phyloP scores from a whole-genome alignment of 2,329 filamentous ascomycete species.

The Xylogone sp. region DNA sequence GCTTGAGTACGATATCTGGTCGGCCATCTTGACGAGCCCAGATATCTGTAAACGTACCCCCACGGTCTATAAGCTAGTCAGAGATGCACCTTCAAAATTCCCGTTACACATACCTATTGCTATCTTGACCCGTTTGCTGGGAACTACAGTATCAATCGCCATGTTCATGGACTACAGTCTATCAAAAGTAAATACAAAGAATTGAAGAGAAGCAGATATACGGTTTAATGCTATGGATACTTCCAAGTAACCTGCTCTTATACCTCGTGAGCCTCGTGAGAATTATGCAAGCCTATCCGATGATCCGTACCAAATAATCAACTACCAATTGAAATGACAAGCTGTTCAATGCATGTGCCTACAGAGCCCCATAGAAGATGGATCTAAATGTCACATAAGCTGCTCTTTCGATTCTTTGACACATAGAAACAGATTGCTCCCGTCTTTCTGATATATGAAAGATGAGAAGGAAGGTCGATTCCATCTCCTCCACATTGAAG shows the following conservation, averaged over 20 bases:
- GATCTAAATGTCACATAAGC: too few relatives aligned
- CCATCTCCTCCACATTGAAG: not conserved
- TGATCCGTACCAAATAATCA: too few relatives aligned
- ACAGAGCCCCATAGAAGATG: too few relatives aligned
- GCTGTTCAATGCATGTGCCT: too few relatives aligned
- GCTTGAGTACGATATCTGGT: constrained; percentile 67
- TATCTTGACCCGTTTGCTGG: not conserved
- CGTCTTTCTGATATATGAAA: not conserved
- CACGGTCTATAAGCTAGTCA: constrained; percentile 37
- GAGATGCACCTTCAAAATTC: not conserved
- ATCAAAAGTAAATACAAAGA: constrained; percentile 8
- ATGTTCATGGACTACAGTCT: not conserved
- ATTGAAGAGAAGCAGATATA: too few relatives aligned
- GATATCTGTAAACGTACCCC: constrained; percentile 69
- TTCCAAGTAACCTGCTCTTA: not conserved
- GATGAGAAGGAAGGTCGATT: not conserved
- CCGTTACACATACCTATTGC: not conserved
- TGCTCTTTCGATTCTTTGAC: too few relatives aligned
- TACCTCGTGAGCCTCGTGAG: not conserved
- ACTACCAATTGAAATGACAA: too few relatives aligned
- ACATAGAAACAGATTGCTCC: too few relatives aligned
- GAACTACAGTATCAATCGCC: not conserved
- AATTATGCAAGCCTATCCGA: too few relatives aligned
- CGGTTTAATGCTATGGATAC: not conserved
- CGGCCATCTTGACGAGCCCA: constrained; percentile 46